These are phyloP conservation scores for Gaertneriomyces semiglobifer DNA, from an alignment of 192 early-diverging fungal species.

Conservation along the genomic window DNA sequence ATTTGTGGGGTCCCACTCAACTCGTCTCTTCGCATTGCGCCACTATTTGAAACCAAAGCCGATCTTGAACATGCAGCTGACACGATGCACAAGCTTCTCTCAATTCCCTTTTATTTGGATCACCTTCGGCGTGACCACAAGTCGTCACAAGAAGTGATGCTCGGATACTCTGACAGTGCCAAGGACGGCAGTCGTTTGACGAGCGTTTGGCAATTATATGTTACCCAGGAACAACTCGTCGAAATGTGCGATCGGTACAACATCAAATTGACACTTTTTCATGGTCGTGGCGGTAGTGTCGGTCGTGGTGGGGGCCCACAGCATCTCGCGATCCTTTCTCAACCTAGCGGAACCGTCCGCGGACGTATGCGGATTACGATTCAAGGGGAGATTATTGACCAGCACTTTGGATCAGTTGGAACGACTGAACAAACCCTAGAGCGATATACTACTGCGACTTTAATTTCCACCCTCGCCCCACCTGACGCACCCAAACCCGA, in stretches of 20 bases:
- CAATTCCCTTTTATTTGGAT: slow-evolving; percentile 22
- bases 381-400: slow-evolving; percentile 41
- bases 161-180: slow-evolving; percentile 39
- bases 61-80: slow-evolving; percentile 29
- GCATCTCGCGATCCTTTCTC: slow-evolving; percentile 42
- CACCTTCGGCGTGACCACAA: slow-evolving; percentile 14
- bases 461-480: slow-evolving; percentile 34
- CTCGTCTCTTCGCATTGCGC: slow-evolving; percentile 28
- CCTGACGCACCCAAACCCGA: slow-evolving; percentile 28
- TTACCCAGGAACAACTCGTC: slow-evolving; percentile 27
- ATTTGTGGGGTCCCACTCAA: slow-evolving; percentile 13
- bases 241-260: slow-evolving; percentile 26
- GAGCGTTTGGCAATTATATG: slow-evolving; percentile 31
- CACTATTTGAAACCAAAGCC: slow-evolving; percentile 39
- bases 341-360: slow-evolving; percentile 34
- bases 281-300: slow-evolving; percentile 38
- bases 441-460: slow-evolving; percentile 38
- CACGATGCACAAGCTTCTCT: slow-evolving; percentile 33
- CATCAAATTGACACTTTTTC: slow-evolving; percentile 30
- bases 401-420: slow-evolving; percentile 30
- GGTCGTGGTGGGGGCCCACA: slow-evolving; percentile 40
- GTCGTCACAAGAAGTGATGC: slow-evolving; percentile 36
- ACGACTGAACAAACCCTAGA: slow-evolving; percentile 39
- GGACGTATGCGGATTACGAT: slow-evolving; percentile 37
- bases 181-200: slow-evolving; percentile 37